Evolutionary conservation across 106 monocot genomes (phyloP).

Genomic region (Alisma plantagoaquatica): DNA sequence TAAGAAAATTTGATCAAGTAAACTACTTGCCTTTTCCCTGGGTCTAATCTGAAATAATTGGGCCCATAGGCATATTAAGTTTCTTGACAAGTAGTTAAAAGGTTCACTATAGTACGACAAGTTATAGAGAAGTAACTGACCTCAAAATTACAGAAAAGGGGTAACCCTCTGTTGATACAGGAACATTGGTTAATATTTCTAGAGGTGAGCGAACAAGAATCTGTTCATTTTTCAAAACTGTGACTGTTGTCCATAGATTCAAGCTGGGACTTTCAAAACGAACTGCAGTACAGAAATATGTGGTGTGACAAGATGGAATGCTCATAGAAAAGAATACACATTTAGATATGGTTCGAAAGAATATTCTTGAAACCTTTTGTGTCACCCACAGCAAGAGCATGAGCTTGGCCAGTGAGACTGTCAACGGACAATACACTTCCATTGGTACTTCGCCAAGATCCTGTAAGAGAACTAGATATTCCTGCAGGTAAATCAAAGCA

Average conservation of each 20-base stretch:
- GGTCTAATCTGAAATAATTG: too few species aligned
- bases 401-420: slow-evolving; percentile 61
- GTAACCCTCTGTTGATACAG: slow-evolving; percentile 62
- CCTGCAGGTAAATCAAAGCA: too few species aligned
- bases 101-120: too few species aligned
- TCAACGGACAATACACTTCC: slow-evolving; percentile 60
- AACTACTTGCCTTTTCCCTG: too few species aligned
- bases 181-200: slow-evolving; percentile 71
- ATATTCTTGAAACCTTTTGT: slow-evolving; percentile 70
- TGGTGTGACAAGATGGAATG: too few species aligned
- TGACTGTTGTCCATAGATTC: slow-evolving; percentile 64
- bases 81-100: too few species aligned
- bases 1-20: too few species aligned
- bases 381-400: slow-evolving; percentile 59
- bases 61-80: too few species aligned
- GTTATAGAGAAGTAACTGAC: too few species aligned
- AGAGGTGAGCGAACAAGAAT: slow-evolving; percentile 58
- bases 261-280: slow-evolving; percentile 44
- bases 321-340: too few species aligned
- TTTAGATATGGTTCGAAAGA: too few species aligned
- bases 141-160: slow-evolving; percentile 63
- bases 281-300: too few species aligned
- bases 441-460: slow-evolving; percentile 72
- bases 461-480: slow-evolving; percentile 17
- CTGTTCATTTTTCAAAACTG: slow-evolving; percentile 42